A percentile compares a stretch with the other conserved stretches of the same genome.
phyloP scores from a whole-genome alignment of 2,329 filamentous ascomycete species.

The Boeremia exigua region DNA sequence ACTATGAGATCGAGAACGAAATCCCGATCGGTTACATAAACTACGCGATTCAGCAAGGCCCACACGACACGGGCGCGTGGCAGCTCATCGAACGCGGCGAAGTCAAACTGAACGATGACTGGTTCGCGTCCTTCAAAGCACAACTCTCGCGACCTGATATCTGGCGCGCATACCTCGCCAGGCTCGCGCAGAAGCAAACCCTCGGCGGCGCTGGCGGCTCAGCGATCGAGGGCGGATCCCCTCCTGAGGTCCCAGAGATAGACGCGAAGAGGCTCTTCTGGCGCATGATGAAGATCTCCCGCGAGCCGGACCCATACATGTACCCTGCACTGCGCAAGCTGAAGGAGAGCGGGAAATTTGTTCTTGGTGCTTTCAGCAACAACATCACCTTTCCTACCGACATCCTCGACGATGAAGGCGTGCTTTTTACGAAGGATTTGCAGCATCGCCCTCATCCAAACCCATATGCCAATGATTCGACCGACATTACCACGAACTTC shows the following conservation, averaged over 20 bases:
- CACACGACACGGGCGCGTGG: constrained; percentile 79
- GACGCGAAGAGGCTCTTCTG: constrained; percentile 84
- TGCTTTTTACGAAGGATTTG: constrained; percentile 47
- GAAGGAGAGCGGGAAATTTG: constrained; percentile 51
- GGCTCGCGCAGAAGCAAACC: constrained; percentile 27
- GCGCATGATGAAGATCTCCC: constrained; percentile 83
- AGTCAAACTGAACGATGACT: constrained; percentile 74
- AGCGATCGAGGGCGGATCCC: constrained; percentile 26
- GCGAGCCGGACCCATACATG: constrained; percentile 82
- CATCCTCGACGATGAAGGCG: constrained; percentile 68
- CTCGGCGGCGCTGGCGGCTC: constrained; percentile 38
- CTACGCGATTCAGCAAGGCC: constrained; percentile 79
- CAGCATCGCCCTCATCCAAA: constrained; percentile 26
- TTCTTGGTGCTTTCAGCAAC: constrained; percentile 83
- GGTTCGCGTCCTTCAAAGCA: constrained; percentile 75
- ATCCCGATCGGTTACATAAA: constrained; percentile 93
- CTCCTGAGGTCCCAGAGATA: constrained; percentile 72
- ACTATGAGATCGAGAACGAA: constrained; percentile 78
- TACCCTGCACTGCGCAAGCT: constrained; percentile 78
- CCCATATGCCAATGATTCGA: constrained; percentile 35
- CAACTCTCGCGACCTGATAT: constrained; percentile 72
- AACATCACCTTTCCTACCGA: constrained; percentile 83
- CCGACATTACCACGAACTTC: constrained; percentile 70
- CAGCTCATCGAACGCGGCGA: constrained; percentile 86
- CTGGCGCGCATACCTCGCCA: constrained; percentile 69